Evolutionary conservation across 371 early-diverging fungal genomes (phyloP).

Genomic region (Apophysomyces elegans): DNA sequence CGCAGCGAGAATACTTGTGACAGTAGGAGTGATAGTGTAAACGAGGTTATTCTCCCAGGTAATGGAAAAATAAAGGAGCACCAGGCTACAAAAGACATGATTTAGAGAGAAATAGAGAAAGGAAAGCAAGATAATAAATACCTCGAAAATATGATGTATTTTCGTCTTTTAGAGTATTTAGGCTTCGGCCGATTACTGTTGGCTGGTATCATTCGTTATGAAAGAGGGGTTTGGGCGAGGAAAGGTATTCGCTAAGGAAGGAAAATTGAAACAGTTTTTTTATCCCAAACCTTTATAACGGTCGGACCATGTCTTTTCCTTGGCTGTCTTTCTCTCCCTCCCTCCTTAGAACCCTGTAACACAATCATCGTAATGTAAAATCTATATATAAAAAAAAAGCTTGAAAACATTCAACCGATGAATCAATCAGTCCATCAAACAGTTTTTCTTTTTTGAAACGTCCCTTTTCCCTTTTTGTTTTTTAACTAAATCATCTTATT

Average conservation of each 20-base stretch:
- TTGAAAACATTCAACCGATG: neutral
- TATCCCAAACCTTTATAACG: neutral
- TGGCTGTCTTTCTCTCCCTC: neutral
- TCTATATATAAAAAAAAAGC: neutral
- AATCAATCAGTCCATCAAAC: neutral
- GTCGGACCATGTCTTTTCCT: neutral
- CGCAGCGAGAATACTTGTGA: constrained; percentile 13
- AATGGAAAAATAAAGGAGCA: neutral
- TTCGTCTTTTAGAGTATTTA: neutral
- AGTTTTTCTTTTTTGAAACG: neutral
- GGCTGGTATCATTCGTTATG: neutral
- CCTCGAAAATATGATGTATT: neutral
- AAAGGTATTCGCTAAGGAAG: neutral
- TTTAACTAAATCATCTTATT: too few relatives aligned
- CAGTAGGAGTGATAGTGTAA: constrained; percentile 13
- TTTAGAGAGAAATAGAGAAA: neutral
- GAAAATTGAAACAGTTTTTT: neutral
- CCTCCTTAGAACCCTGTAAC: constrained; percentile 1
- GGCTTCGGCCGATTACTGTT: constrained; percentile 3
- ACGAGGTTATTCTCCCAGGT: constrained; percentile 24
- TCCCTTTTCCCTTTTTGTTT: neutral
- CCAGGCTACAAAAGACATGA: neutral
- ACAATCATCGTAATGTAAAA: neutral
- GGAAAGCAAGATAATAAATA: neutral
- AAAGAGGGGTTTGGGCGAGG: neutral